Base-by-base conservation (phyloP, 805 yeast genomes). In the Hanseniaspora lachancei region DNA sequence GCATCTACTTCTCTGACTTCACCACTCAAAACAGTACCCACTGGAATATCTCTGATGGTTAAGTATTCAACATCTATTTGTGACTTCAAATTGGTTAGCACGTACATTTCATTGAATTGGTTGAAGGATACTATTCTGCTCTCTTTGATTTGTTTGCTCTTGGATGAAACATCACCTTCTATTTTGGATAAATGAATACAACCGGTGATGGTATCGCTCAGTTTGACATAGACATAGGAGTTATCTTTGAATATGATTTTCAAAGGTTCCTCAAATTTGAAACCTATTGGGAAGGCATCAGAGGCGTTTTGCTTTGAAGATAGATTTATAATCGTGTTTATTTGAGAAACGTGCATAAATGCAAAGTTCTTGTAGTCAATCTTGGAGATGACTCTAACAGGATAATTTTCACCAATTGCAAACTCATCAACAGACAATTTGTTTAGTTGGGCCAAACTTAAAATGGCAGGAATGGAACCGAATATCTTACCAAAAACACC, bases 81-180 rank as follows among this genome's bases (percentile, higher is more conserved):
- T 48, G 75, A 71, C 13, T 86, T 78, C 61, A 89, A 84, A 63
- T 88, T 70, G 0, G 95, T 81, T 61, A 91, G 70, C 46, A 79
- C 74, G 62, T 80, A 81, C 43, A 78, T 66, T 56, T 81, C 80
- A 63, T 93, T 97, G 47, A 82, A 68, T 23, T 68, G 66, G 42
- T 86, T 79, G 63, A 70, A 86, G 2, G 89, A 86, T 34, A 87
- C 64, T 8, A 93, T 82, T 68, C 97, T 80, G 5, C 95, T 95
- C 48, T 70, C 68, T 65, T 86, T 91, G 10, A 72, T 72, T 0
- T 95, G 75, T 0, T 89, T 95, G 20, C 74, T 68, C 38, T 72
- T 76, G 29, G 75, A 61, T 41, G 70, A 66, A 49, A 74, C 69
- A 38, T 72, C 73, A 12, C 74, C 62, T 18, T 64, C 72, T 44